Conservation (phyloP, 164 flowering plant species). For the Vitis rotundifolia region DNA sequence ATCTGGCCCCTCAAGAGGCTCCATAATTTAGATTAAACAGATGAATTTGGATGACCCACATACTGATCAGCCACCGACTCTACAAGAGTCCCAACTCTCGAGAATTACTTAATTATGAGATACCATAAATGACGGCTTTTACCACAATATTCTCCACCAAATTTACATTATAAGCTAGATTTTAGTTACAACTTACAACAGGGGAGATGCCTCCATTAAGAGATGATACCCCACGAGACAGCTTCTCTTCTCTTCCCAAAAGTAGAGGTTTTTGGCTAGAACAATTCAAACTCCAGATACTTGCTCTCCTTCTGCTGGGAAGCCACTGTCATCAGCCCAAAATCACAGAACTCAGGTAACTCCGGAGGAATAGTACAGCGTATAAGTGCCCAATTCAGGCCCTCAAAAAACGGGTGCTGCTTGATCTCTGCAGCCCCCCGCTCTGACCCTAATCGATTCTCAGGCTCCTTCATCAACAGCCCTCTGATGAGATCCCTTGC, state of each 20-base stretch:
- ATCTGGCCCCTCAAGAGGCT: too few relatives aligned
- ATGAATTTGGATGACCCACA: too few relatives aligned
- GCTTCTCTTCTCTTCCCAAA: slow-evolving; percentile 10
- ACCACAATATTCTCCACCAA: slow-evolving; percentile 1
- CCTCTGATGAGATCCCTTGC: slow-evolving; percentile 64
- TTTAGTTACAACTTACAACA: slow-evolving; percentile 28
- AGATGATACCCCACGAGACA: not conserved
- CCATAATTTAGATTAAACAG: too few relatives aligned
- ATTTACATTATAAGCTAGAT: slow-evolving; percentile 24
- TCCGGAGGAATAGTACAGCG: slow-evolving; percentile 65
- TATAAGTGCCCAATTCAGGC: slow-evolving; percentile 70
- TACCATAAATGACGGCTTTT: slow-evolving; percentile 5
- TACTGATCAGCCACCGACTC: too few relatives aligned
- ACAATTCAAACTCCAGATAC: slow-evolving; percentile 58
- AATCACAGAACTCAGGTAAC: slow-evolving; percentile 44
- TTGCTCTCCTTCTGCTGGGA: slow-evolving; percentile 20
- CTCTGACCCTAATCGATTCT: slow-evolving; percentile 50
- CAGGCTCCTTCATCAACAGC: slow-evolving; percentile 63
- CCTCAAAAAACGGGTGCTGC: slow-evolving; percentile 63
- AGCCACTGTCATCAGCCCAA: slow-evolving; percentile 15
- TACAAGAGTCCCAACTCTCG: too few relatives aligned
- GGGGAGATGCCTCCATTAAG: not conserved
- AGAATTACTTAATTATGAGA: too few relatives aligned
- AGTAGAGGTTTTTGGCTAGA: slow-evolving; percentile 22
- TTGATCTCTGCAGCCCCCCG: slow-evolving; percentile 75